Evolutionary conservation across 305 asterid species (phyloP), one percentile per base, ranked within the genome.

Genomic region (Fraxinus sp.): DNA sequence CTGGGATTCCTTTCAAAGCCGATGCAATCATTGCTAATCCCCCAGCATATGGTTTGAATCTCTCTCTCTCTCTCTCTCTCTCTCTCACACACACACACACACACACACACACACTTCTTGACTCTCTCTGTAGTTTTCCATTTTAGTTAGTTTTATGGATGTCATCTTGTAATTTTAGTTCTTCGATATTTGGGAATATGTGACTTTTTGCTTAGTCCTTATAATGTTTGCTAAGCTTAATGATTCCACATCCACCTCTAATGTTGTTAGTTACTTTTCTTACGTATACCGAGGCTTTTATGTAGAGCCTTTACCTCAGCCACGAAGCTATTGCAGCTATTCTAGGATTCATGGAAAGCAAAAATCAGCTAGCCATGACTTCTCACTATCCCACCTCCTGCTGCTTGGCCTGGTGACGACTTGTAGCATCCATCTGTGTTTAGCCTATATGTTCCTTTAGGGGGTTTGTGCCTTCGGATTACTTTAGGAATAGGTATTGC

Each of bases 21-120:
- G 99, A 96, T 81, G 98, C 99, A 71, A 95, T 96, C 49, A 95
- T 96, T 82, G 97, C 99, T 82, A 96, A 96, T 88, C 99, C 99
- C 82, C 99, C 99, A 71, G 95, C 98, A 79, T 96, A 96, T 90
- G 99, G 99, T 85, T 62, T 81, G 89, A 85, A 43, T 30, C 84
- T 73, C 70, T 7, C 36, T 8, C 73, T 6, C 36, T 80, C 66
- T 22, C 74, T 11, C 49, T 14, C 55, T 16, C 20, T 16, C 20
- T 3, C 46, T 0, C 39, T 0, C 41, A 36, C 41, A 7, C 41
- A 37, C 46, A 8, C 46, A 1, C 49, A 10, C 49, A 7, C 43
- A 7, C 46, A 39, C 46, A 8, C 46, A 41, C 49, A 10, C 49
- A 2, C 52, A 10, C 52, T 1, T 14, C 35, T 79, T 32, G 41